Base-by-base conservation (phyloP, 306 rosid species). In the Abrus precatorius region DNA sequence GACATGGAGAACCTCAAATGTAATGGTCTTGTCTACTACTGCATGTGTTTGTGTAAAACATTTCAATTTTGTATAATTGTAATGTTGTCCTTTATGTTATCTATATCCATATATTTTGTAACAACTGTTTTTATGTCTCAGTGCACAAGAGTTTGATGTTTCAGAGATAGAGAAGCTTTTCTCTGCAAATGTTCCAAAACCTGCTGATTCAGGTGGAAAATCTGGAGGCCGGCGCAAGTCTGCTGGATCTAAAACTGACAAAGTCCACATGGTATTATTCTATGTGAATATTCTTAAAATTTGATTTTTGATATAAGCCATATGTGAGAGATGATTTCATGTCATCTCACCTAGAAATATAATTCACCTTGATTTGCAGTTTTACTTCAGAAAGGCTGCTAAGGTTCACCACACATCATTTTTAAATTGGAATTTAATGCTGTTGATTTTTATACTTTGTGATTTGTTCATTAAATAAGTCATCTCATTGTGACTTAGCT, bases 81-180 rank as follows among this genome's bases (percentile, higher is more conserved):
- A 20, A 52, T 41, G 8, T 33, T 72, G 50, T 60, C 9, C 44
- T 75, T 71, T 55, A 33, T 80, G 29, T 9, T 85, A 64, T 76
- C 69, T 72, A 34, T 55, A 80, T 80, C 61, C 63, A 73, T 71
- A 63, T 73, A 12, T 76, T 20, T 71, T 56, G 68, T 74, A 69
- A 74, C 82, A 48, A 67, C 80, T 83, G 69, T 76, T 76, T 43
- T 85, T 50, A 61, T 30, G 30, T 88, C 83, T 49, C 80, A 96
- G 99, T 88, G 97, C 91, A 20, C 90, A 92, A 53, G 99, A 94
- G 82, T 93, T 96, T 91, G 99, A 96, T 77, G 91, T 93, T 74
- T 89, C 98, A 30, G 99, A 96, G 93, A 66, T 96, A 69, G 97
- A 96, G 86, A 88, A 71, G 76, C 93, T 96, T 86, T 96, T 96